A percentile compares a stretch with the other conserved stretches of the same genome.
These are phyloP conservation scores for Tripterygium wilfordii DNA, from an alignment of 177 flowering plant species.

Conservation along the genomic window DNA sequence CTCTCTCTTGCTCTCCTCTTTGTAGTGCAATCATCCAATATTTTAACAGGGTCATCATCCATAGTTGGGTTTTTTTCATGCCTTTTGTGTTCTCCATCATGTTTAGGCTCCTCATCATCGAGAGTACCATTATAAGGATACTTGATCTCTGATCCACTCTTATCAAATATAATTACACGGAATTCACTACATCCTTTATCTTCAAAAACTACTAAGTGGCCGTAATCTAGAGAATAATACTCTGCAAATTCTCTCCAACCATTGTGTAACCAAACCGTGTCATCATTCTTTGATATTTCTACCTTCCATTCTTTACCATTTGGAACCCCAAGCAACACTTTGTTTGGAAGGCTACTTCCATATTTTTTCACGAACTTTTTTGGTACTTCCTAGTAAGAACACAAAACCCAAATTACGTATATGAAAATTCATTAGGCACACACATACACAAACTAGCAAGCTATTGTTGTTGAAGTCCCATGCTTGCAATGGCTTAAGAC, in stretches of 20 bases:
- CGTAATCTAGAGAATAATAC: neutral
- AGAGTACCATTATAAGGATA: neutral
- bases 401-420: too few relatives aligned
- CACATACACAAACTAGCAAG: too few relatives aligned
- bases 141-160: neutral
- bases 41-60: slow-evolving; percentile 2
- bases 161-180: neutral
- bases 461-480: too few relatives aligned
- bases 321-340: too few relatives aligned
- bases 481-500: too few relatives aligned
- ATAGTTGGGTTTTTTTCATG: neutral
- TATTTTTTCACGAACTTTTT: too few relatives aligned
- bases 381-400: neutral
- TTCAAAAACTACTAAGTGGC: neutral
- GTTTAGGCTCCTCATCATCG: neutral
- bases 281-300: too few relatives aligned
- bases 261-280: slow-evolving; percentile 1
- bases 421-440: too few relatives aligned
- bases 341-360: too few relatives aligned
- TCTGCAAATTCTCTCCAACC: slow-evolving; percentile 1
- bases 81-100: neutral
- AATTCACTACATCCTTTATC: neutral
- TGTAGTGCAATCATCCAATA: neutral
- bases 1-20: neutral
- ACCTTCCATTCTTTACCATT: too few relatives aligned